Evolutionary conservation across 768 basidiomycete species (phyloP).

Genomic region (Lactarius hengduanensis): DNA sequence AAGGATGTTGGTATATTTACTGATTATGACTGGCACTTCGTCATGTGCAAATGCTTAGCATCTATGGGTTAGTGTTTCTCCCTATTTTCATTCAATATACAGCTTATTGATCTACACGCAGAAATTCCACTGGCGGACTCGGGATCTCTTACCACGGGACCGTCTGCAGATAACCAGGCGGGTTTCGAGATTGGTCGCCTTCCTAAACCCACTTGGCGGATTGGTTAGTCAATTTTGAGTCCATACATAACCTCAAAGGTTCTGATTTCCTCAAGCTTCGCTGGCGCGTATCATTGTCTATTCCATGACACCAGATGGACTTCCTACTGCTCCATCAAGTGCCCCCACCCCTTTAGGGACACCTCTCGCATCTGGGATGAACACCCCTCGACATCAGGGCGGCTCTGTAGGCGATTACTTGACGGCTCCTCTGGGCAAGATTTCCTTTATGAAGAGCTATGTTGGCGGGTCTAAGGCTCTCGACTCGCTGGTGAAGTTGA

Average conservation of each 20-base stretch:
- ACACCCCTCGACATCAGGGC: constrained; percentile 52
- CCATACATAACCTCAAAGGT: constrained; percentile 21
- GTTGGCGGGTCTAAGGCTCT: constrained; percentile 83
- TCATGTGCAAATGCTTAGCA: constrained; percentile 87
- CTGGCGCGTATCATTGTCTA: constrained; percentile 85
- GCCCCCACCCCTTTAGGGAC: constrained; percentile 74
- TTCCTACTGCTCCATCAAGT: constrained; percentile 55
- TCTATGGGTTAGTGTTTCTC: constrained; percentile 62
- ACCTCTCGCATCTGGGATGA: constrained; percentile 61
- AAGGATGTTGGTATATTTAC: constrained; percentile 77
- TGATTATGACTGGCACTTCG: constrained; percentile 76
- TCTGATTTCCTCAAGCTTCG: constrained; percentile 49
- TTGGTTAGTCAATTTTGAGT: constrained; percentile 47
- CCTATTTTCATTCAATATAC: constrained; percentile 1
- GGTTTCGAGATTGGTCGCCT: constrained; percentile 72
- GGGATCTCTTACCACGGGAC: constrained; percentile 73
- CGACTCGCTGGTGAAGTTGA: constrained; percentile 79
- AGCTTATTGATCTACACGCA: constrained; percentile 32
- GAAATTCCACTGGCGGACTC: constrained; percentile 72
- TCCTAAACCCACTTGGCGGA: constrained; percentile 72
- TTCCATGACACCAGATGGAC: constrained; percentile 74
- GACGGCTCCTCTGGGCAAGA: constrained; percentile 55
- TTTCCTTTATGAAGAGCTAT: constrained; percentile 49
- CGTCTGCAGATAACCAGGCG: constrained; percentile 69
- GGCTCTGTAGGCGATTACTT: constrained; percentile 55